A percentile compares a stretch with the other conserved stretches of the same genome.
phyloP scores from a whole-genome alignment of 2,329 filamentous ascomycete genomes.

The Emergomyces africanus region DNA sequence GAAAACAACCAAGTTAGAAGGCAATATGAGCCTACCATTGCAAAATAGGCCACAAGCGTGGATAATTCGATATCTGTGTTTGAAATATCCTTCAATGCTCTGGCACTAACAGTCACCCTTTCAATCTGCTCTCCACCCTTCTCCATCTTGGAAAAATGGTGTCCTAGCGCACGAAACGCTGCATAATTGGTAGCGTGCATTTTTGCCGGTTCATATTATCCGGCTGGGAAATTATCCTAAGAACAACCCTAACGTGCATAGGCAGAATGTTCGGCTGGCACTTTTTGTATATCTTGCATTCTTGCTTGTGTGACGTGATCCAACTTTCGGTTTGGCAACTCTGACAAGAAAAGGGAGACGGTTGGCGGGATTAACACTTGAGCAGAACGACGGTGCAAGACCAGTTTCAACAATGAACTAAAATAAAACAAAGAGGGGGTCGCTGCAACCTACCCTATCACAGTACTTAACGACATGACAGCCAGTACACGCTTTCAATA shows the following conservation, averaged over 20 bases:
- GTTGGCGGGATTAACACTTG: background rate
- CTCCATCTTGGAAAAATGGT: conserved; percentile 38
- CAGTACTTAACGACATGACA: conserved; percentile 49
- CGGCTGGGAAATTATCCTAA: conserved; percentile 37
- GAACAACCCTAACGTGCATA: conserved; percentile 41
- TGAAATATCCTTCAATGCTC: conserved; percentile 41
- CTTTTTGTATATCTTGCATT: conserved; percentile 42
- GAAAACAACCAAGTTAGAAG: background rate
- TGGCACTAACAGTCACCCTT: conserved; percentile 33
- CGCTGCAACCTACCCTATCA: conserved; percentile 36
- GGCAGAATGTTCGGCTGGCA: conserved; percentile 38
- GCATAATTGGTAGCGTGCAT: conserved; percentile 30
- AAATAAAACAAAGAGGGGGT: background rate
- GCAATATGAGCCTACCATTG: conserved; percentile 25
- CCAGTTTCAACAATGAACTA: background rate
- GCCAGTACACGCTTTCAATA: conserved; percentile 43
- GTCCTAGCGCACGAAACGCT: conserved; percentile 32
- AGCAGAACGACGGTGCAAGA: background rate
- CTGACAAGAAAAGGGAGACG: conserved; percentile 20
- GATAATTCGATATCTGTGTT: conserved; percentile 32
- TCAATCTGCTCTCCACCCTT: conserved; percentile 31
- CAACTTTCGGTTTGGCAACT: conserved; percentile 47
- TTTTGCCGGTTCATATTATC: conserved; percentile 23
- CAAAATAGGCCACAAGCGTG: conserved; percentile 32
- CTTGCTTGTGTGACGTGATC: conserved; percentile 45